Base-by-base conservation (phyloP, 2,329 filamentous ascomycete species). In the Penicillium sp. region DNA sequence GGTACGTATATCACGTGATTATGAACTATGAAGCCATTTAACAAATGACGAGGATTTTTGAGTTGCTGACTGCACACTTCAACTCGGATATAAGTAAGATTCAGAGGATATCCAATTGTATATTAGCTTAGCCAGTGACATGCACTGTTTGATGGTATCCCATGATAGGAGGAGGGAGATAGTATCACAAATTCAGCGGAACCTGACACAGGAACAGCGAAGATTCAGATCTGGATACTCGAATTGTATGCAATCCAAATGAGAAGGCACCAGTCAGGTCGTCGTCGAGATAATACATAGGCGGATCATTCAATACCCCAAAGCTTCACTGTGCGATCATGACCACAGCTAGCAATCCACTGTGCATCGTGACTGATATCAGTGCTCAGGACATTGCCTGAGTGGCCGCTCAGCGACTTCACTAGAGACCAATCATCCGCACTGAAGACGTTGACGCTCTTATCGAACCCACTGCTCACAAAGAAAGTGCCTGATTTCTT, bases 271-370 rank as follows among this genome's bases (percentile, higher is more conserved):
- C 13, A 13, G 7, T 11, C 5, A 22, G 12, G n/a, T 12, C 19
- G n/a, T 12, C 19, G 19, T 22, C 19, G 19, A 22, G 19, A 22
- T 22, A 44, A n/a, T 25, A 12, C 12, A 12, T 7, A 29, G 12
- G 3, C 4, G n/a, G 16, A 44, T 56, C 89, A 88, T 57, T 95
- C 92, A 56, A 90, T 82, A 4, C 89, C 89, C 93, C 93, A 99
- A 2, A 99, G 77, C 76, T 99, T 99, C 42, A 97, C 88, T 2
- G 92, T 97, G 46, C 91, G 81, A 71, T 99, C 93, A 66, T 95
- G 89, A 3, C 93, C 91, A 58, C 89, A 90, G 67, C 90, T 96
- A 19, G 92, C 88, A 69, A 99, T 95, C 89, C 90, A 99, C 65
- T 79, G 86, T 8, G 85, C 88, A 70, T 97, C 89, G 55, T 79